These are phyloP conservation scores for Limonium bicolor DNA, from an alignment of 148 eudicot species.

Conservation along the genomic window DNA sequence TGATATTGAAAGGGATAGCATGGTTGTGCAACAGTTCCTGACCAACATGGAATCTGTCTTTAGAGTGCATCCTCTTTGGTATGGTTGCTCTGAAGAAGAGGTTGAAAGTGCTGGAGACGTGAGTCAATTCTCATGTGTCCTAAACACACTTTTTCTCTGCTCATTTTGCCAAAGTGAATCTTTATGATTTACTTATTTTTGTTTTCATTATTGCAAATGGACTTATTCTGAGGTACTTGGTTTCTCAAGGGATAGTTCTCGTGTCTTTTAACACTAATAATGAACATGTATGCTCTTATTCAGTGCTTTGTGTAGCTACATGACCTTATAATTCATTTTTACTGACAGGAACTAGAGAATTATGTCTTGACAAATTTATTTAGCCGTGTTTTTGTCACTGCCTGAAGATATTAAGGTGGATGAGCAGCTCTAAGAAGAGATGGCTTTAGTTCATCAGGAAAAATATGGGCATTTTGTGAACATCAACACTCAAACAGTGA, in stretches of 20 bases:
- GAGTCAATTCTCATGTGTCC: too few relatives aligned
- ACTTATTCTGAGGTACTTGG: too few relatives aligned
- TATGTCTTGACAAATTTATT: conserved; percentile 86
- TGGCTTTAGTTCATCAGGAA: conserved; percentile 63
- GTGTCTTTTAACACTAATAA: too few relatives aligned
- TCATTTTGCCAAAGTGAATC: too few relatives aligned
- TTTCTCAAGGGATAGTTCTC: too few relatives aligned
- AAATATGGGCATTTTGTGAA: too few relatives aligned
- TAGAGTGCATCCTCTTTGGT: conserved; percentile 81
- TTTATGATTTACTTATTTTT: too few relatives aligned
- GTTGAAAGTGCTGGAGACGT: conserved; percentile 91
- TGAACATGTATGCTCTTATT: too few relatives aligned
- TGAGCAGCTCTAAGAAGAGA: conserved; percentile 58
- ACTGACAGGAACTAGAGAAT: conserved; percentile 76
- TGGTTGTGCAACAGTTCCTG: conserved; percentile 78
- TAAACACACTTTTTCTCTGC: too few relatives aligned
- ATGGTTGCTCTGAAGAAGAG: conserved; percentile 79
- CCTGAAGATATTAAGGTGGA: conserved; percentile 65
- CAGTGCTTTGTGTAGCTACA: too few relatives aligned
- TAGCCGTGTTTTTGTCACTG: conserved; percentile 52
- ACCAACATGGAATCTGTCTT: conserved; percentile 81
- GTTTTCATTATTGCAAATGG: too few relatives aligned
- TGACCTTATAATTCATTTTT: conserved; percentile 3
- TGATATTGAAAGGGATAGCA: conserved; percentile 76
- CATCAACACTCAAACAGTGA: too few relatives aligned